phyloP scores from a whole-genome alignment of 2,329 filamentous ascomycete genomes.

The Onygenales sp. region DNA sequence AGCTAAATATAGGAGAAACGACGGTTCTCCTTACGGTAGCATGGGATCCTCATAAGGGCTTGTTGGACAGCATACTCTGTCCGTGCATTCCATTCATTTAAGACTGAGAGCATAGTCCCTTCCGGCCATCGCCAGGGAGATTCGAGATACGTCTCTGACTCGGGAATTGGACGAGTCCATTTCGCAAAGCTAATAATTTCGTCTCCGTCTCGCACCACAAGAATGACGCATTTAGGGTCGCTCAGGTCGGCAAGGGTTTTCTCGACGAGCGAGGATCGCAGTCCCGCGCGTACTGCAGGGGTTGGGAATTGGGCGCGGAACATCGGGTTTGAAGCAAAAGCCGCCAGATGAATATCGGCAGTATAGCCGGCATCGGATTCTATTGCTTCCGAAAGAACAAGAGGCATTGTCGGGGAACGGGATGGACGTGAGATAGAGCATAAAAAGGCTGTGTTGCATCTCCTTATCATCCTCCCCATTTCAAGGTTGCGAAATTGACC shows the following conservation, averaged over 20 bases:
- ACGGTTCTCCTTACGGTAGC: conserved; percentile 3
- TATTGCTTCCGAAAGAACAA: conserved; percentile 6
- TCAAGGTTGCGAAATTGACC: too few relatives aligned
- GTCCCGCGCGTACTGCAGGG: conserved; percentile 9
- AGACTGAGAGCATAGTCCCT: conserved; percentile 9
- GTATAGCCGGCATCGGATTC: conserved; percentile 14
- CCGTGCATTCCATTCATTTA: conserved; percentile 10
- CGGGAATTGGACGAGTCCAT: conserved; percentile 10
- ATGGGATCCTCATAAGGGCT: conserved; percentile 5
- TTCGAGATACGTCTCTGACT: conserved; percentile 8
- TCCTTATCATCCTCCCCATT: too few relatives aligned
- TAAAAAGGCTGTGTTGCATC: too few relatives aligned
- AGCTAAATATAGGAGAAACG: not conserved
- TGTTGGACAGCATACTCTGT: conserved; percentile 7
- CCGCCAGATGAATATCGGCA: conserved; percentile 18
- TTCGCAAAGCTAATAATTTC: conserved; percentile 15
- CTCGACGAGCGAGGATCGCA: conserved; percentile 10
- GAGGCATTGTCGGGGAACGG: not conserved
- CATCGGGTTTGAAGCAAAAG: conserved; percentile 15
- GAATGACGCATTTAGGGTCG: conserved; percentile 10
- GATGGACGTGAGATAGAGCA: too few relatives aligned
- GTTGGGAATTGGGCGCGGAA: conserved; percentile 19
- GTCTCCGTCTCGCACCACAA: conserved; percentile 9
- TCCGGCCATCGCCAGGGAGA: conserved; percentile 13
- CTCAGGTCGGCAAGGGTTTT: conserved; percentile 13